phyloP scores from a whole-genome alignment of 768 basidiomycete species.

The Russula earlei region DNA sequence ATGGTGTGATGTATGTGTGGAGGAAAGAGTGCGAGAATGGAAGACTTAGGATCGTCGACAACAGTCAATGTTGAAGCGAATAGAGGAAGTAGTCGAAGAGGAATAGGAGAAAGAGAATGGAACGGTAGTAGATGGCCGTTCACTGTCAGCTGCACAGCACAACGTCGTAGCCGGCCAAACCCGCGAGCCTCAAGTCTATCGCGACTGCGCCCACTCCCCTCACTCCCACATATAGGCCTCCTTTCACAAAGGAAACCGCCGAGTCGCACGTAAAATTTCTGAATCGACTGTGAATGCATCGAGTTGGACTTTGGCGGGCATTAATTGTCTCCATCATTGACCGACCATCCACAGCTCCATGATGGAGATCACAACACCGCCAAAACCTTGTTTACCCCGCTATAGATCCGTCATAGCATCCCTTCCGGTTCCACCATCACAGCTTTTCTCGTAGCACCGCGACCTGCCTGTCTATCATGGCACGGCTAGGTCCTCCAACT shows the following conservation, averaged over 20 bases:
- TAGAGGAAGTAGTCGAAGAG: not conserved
- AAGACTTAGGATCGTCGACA: not conserved
- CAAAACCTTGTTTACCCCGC: too few relatives aligned
- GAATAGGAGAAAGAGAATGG: not conserved
- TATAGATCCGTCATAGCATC: too few relatives aligned
- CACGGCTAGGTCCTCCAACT: constrained; percentile 83
- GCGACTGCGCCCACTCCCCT: not conserved
- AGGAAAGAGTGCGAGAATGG: not conserved
- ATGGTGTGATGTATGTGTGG: constrained; percentile 21
- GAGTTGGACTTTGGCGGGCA: too few relatives aligned
- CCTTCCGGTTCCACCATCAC: constrained; percentile 19
- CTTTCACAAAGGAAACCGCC: too few relatives aligned
- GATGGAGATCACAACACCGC: too few relatives aligned
- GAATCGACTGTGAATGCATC: too few relatives aligned
- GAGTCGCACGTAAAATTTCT: too few relatives aligned
- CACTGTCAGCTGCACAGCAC: not conserved
- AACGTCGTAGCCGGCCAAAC: not conserved
- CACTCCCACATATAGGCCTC: too few relatives aligned
- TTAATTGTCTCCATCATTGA: too few relatives aligned
- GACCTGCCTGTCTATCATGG: constrained; percentile 82
- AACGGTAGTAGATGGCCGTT: not conserved
- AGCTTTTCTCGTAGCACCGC: constrained; percentile 58
- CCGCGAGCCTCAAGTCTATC: not conserved
- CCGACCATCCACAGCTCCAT: too few relatives aligned
- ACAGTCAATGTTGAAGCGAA: constrained; percentile 22